Base-by-base conservation (phyloP, 1,284 basidiomycete genomes). In the Rhodotorula mucilaginosa region DNA sequence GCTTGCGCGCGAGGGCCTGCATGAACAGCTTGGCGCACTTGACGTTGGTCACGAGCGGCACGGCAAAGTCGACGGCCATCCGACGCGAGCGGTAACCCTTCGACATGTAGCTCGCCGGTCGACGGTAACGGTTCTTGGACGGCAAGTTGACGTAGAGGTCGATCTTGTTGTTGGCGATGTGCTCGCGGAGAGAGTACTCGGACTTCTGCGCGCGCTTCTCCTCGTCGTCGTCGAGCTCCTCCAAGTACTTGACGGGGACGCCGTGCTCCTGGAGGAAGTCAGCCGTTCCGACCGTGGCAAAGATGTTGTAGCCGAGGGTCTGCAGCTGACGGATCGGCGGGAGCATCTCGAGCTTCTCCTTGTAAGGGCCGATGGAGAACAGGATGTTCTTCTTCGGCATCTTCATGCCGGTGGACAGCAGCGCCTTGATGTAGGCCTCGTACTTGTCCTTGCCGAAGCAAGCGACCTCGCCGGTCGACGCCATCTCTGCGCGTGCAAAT, bases 131-230 rank as follows among this genome's bases (percentile, higher is more conserved):
- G 83, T 99, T 99, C 85, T 94, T 97, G 59, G 94, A 98, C 3
- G 97, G 97, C 78, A 99, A 84, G 82, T 98, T 98, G 88, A 99
- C 97, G 83, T 98, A 99, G 87, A 99, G 91, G 83, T 97, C 94
- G 80, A 97, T 97, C 78, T 96, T 84, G 81, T 96, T 95, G 83
- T 97, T 96, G 64, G 92, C 93, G 70, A 97, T 83, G 83, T 97
- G 94, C 81, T 96, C 92, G 12, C 91, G 92, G 67, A 97, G 85
- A 2, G 94, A 97, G 82, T 97, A 97, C 81, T 97, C 95, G 6
- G 92, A 91, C 82, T 97, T 97, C 81, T 94, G 91, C 34, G 58
- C 62, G 76, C 89, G 84, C 81, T 89, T 88, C 56, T 76, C 76
- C 58, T 85, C 85, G 76, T 87, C 88, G 69, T 88, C 89, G 68